Percentiles rank a stretch among this genome's conserved stretches.
Evolutionary conservation across 2,329 filamentous ascomycete species (phyloP).

Genomic region (Curvularia spicifera): DNA sequence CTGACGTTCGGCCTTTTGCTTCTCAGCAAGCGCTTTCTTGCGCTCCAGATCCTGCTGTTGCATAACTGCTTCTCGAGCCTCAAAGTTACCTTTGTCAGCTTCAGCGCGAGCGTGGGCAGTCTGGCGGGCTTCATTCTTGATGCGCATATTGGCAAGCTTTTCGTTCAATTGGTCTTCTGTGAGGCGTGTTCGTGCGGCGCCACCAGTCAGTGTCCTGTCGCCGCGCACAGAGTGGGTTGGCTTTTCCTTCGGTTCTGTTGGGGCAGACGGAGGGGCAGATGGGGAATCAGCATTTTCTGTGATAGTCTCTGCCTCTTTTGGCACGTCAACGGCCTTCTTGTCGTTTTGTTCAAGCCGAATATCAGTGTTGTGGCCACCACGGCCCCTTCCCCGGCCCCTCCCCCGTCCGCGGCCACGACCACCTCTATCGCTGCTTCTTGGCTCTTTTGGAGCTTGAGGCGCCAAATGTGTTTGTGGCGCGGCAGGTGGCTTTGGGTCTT

Average conservation of each 20-base stretch:
- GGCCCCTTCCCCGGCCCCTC: constrained; percentile 33
- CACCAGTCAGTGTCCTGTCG: constrained; percentile 44
- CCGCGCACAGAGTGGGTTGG: constrained; percentile 41
- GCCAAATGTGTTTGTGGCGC: constrained; percentile 31
- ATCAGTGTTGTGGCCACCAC: constrained; percentile 24
- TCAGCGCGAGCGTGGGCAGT: constrained; percentile 70
- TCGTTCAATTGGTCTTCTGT: constrained; percentile 68
- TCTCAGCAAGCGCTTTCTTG: constrained; percentile 45
- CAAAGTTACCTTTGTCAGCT: constrained; percentile 69
- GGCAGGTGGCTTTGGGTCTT: constrained; percentile 25
- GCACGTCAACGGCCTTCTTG: constrained; percentile 27
- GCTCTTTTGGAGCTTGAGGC: constrained; percentile 36
- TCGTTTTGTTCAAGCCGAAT: constrained; percentile 22
- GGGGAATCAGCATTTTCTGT: constrained; percentile 20
- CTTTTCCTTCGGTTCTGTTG: constrained; percentile 33
- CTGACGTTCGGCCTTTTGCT: constrained; percentile 55
- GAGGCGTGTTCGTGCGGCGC: constrained; percentile 51
- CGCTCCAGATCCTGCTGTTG: constrained; percentile 56
- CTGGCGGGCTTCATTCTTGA: constrained; percentile 65
- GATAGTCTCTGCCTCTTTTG: constrained; percentile 26
- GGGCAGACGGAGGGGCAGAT: constrained; percentile 23
- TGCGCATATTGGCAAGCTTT: constrained; percentile 66
- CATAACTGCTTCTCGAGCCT: constrained; percentile 66
- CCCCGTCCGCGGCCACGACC: constrained; percentile 37
- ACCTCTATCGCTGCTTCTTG: constrained; percentile 37